Conservation (phyloP, 768 basidiomycete species). For the Trametes sanguinea region DNA sequence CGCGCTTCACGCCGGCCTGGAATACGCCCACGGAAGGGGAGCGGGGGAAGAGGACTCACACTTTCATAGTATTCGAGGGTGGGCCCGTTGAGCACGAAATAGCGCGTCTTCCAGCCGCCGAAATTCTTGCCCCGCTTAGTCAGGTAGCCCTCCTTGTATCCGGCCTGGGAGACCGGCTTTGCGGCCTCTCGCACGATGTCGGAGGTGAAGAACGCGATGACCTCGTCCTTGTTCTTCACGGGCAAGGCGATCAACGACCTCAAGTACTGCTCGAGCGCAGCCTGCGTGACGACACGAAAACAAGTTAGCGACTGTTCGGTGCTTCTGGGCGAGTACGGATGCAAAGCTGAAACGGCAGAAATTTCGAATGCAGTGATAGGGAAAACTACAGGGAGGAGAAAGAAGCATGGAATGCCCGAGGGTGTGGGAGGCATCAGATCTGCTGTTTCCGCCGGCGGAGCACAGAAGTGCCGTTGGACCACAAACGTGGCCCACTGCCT, state of each 20-base stretch:
- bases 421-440: constrained; percentile 13
- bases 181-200: constrained; percentile 79
- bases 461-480: constrained; percentile 2
- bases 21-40: not conserved
- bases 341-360: constrained; percentile 1
- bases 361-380: not conserved
- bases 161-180: constrained; percentile 75
- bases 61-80: constrained; percentile 94
- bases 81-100: constrained; percentile 90
- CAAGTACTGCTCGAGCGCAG: constrained; percentile 81
- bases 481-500: constrained; percentile 4
- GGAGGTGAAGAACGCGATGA: constrained; percentile 90
- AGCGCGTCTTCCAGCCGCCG: constrained; percentile 96
- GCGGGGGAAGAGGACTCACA: constrained; percentile 54
- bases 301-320: constrained; percentile 16
- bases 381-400: not conserved
- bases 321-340: not conserved
- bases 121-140: constrained; percentile 98
- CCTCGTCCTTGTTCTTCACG: constrained; percentile 83
- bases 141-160: constrained; percentile 92
- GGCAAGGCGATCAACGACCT: constrained; percentile 81
- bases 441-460: constrained; percentile 2
- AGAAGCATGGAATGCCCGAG: constrained; percentile 5
- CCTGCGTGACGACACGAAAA: constrained; percentile 41
- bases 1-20: constrained; percentile 4